Evolutionary conservation across 805 yeast species (phyloP).

Genomic region (Blastobotrys mokoenaii): DNA sequence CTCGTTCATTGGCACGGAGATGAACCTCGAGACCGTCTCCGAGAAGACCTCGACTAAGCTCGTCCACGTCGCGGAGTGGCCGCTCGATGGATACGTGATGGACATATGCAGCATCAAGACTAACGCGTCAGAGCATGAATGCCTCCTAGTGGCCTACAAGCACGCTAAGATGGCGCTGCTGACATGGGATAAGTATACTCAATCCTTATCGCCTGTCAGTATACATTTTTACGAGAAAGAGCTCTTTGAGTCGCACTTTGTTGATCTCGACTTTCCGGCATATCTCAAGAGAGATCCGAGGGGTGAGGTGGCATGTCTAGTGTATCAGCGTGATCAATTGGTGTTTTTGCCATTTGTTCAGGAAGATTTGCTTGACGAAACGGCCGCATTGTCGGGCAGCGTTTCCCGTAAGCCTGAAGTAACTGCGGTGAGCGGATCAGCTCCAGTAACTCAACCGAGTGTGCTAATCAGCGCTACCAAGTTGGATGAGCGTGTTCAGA

Average conservation of each 20-base stretch:
- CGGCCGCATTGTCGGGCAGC: conserved; percentile 3
- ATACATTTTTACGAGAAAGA: conserved; percentile 80
- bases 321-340: conserved; percentile 53
- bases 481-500: conserved; percentile 48
- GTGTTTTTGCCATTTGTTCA: conserved; percentile 61
- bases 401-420: too few relatives aligned
- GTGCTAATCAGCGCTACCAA: conserved; percentile 48
- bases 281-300: conserved; percentile 55
- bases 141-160: conserved; percentile 56
- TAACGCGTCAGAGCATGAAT: conserved; percentile 47
- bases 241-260: conserved; percentile 31
- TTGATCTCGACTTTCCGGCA: conserved; percentile 30
- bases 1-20: conserved; percentile 19
- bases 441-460: conserved; percentile 41
- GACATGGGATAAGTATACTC: conserved; percentile 52
- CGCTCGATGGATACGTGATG: conserved; percentile 60
- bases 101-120: conserved; percentile 43
- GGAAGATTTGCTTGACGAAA: conserved; percentile 24
- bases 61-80: conserved; percentile 51
- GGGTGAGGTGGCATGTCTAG: conserved; percentile 40
- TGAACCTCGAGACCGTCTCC: conserved; percentile 17
- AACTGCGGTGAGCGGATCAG: conserved; percentile 5
- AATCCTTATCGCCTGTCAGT: conserved; percentile 60
- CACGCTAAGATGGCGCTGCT: conserved; percentile 72
- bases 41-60: conserved; percentile 25